Evolutionary conservation across 106 monocot species (phyloP), one percentile per base, ranked within the genome.

Genomic region (Cymbidium sinense): DNA sequence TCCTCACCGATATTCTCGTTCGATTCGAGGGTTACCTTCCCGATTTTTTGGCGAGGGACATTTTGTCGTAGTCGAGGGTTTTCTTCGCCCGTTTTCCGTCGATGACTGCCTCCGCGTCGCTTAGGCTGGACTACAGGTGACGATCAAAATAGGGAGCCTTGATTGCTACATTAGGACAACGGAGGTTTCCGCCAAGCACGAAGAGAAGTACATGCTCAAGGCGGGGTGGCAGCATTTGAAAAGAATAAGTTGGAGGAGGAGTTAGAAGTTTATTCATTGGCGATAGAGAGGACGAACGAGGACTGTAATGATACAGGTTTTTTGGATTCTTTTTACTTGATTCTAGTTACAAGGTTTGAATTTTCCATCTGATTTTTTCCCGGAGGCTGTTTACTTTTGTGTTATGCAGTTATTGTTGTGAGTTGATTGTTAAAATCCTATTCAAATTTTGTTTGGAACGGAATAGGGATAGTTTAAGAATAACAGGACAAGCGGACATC

Each of bases 151-250:
- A 7, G 86, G 77, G 75, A 83, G 70, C 25, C 77, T 64, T 19
- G 88, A 79, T 35, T 98, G 88, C 62, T 98, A 79, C 82, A 92
- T 98, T 65, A 81, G 77, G 84, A 94, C 90, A n/a, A 86, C 88
- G 1, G 98, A 94, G 83, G 98, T 98, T 43, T 80, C 94, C 18
- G 98, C 98, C 0, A 98, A 98, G 94, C 98, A 98, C 30, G 98
- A 98, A n/a, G 92, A 98, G 87, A 98, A 98, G 83, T 98, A 94
- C 51, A 94, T 98, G 98, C 98, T 94, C 8, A 85, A 86, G 80
- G 98, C 92, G 85, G 94, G 12, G 98, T 82, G 12, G 88, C 76
- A 23, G 94, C 98, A 33, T 77, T 98, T 50, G 98, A 94, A 84
- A 78, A 90, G 78, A 94, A 92, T 81, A 83, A 76, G 69, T 51